A percentile compares a stretch with the other conserved stretches of the same genome.
Evolutionary conservation across 1,139 yeast genomes (phyloP).

Genomic region (Blastobotrys petasosporus): DNA sequence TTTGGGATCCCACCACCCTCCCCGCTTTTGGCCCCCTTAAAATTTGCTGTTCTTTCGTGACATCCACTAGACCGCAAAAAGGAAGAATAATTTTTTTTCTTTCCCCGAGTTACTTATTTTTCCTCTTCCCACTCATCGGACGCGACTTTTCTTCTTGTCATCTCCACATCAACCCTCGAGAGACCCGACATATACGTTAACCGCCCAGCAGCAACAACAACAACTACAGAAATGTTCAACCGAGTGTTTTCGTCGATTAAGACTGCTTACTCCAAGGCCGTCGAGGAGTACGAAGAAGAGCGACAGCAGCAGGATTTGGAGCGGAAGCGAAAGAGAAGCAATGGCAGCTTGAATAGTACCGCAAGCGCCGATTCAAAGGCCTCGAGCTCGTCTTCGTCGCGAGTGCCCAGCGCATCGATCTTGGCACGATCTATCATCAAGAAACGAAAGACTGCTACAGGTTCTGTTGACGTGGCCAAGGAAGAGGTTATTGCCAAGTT

Average conservation of each 20-base stretch:
- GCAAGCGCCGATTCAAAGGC: not conserved
- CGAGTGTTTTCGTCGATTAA: constrained; percentile 16
- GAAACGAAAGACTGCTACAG: constrained; percentile 10
- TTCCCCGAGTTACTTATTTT: too few relatives aligned
- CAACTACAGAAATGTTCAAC: constrained; percentile 13
- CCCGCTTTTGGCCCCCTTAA: too few relatives aligned
- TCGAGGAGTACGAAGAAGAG: constrained; percentile 20
- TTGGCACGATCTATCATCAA: constrained; percentile 3
- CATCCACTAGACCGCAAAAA: too few relatives aligned
- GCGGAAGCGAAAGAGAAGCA: constrained; percentile 11
- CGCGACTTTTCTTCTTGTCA: too few relatives aligned
- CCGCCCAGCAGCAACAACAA: too few relatives aligned
- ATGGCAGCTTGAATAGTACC: not conserved
- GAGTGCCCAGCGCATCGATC: not conserved
- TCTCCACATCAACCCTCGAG: too few relatives aligned
- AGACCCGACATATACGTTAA: too few relatives aligned
- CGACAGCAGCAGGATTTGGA: constrained; percentile 11
- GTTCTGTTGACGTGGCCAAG: constrained; percentile 4
- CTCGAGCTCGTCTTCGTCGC: not conserved
- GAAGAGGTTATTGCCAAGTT: constrained; percentile 11
- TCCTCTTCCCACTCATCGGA: too few relatives aligned
- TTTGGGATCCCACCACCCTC: too few relatives aligned
- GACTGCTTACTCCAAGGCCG: constrained; percentile 20
- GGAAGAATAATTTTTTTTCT: too few relatives aligned
- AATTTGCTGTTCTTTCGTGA: too few relatives aligned